A percentile compares a stretch with the other conserved stretches of the same genome.
Conservation (phyloP, 768 basidiomycete species). For the Suillus clintonianus region DNA sequence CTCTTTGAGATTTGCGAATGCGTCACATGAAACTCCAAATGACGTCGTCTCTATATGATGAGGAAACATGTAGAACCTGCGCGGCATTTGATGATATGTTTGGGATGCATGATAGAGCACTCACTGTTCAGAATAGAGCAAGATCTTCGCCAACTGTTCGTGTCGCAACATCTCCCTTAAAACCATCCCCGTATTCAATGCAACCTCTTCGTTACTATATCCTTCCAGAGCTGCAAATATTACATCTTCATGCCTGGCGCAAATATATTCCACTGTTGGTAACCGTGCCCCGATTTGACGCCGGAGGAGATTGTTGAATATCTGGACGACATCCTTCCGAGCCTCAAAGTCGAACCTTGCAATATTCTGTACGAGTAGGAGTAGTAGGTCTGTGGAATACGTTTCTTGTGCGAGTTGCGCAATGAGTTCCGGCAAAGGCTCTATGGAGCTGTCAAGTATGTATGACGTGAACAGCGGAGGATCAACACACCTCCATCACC, state of each 20-base stretch:
- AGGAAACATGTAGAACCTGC: constrained; percentile 93
- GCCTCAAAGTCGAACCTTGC: constrained; percentile 93
- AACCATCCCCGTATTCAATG: constrained; percentile 97
- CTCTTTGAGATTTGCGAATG: constrained; percentile 97
- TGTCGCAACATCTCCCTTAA: constrained; percentile 95
- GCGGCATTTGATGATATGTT: not conserved
- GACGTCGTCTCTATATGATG: constrained; percentile 97
- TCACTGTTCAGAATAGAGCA: constrained; percentile 93
- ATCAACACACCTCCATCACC: constrained; percentile 78
- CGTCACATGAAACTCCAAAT: constrained; percentile 97
- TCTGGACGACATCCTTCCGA: constrained; percentile 81
- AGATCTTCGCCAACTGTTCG: constrained; percentile 85
- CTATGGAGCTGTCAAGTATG: constrained; percentile 35
- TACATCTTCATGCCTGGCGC: constrained; percentile 70
- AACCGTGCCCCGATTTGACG: constrained; percentile 92
- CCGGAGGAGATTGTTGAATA: constrained; percentile 85
- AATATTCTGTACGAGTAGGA: constrained; percentile 78
- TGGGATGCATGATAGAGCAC: constrained; percentile 31
- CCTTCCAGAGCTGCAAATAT: constrained; percentile 86
- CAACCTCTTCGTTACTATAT: constrained; percentile 94
- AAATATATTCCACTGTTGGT: constrained; percentile 96
- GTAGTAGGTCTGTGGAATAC: constrained; percentile 86
- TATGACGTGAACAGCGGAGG: constrained; percentile 1
- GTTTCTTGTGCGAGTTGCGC: constrained; percentile 97
- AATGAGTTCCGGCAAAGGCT: constrained; percentile 85